Percentiles rank a stretch among this genome's conserved stretches.
Evolutionary conservation across 306 rosid species (phyloP).

Genomic region (Begonia fuchsioides): DNA sequence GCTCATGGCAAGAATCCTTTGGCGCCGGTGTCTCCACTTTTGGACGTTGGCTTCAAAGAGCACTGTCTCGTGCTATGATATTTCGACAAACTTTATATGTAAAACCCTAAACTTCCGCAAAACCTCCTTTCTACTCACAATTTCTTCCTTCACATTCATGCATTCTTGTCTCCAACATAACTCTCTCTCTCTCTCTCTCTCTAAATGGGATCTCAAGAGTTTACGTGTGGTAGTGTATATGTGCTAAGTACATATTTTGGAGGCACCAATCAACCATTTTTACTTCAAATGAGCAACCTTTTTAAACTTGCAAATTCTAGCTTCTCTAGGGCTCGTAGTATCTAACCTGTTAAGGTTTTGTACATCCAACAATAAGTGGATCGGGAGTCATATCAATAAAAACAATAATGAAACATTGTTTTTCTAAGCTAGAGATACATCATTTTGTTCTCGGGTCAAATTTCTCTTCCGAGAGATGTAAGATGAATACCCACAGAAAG

Average conservation of each 20-base stretch:
- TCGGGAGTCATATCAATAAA: no score
- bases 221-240: no score
- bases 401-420: no score
- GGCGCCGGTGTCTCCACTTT: slow-evolving; percentile 97
- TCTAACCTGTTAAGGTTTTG: no score
- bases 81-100: neutral
- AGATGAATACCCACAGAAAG: no score
- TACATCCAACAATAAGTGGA: no score
- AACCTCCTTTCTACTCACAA: neutral
- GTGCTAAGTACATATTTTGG: neutral
- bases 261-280: neutral
- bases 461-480: no score
- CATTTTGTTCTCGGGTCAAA: no score
- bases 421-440: no score
- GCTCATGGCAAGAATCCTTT: slow-evolving; percentile 78
- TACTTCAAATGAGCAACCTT: neutral
- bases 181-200: slow-evolving; percentile 1
- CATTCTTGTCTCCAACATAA: neutral
- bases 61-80: neutral
- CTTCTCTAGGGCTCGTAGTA: no score
- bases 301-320: no score
- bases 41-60: slow-evolving; percentile 4
- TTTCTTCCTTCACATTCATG: neutral
- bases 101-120: neutral
- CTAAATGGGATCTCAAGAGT: neutral